A percentile compares a stretch with the other conserved stretches of the same genome.
Conservation (phyloP, 106 monocot species). For the Xerophyta viscosa region DNA sequence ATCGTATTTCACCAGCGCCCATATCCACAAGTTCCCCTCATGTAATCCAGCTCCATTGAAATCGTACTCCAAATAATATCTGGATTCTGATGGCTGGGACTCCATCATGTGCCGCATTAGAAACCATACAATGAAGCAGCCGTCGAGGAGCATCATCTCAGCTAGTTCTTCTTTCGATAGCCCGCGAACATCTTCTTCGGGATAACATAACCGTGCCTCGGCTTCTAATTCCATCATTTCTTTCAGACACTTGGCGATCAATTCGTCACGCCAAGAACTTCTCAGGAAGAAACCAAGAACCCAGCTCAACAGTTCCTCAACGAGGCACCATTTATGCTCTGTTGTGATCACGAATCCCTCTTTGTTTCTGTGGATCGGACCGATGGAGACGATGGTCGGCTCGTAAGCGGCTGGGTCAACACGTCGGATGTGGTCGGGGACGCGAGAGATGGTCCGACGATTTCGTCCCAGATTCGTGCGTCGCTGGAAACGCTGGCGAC, state of each 20-base stretch:
- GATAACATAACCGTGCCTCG: not conserved
- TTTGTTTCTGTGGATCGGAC: conserved; percentile 6
- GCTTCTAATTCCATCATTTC: not conserved
- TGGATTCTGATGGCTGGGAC: too few species aligned
- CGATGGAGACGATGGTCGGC: conserved; percentile 15
- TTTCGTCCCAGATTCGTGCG: not conserved
- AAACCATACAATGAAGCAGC: conserved; percentile 20
- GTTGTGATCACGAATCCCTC: not conserved
- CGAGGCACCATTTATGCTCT: conserved; percentile 6
- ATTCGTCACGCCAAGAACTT: not conserved
- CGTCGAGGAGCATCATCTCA: conserved; percentile 25
- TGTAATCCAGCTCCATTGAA: not conserved
- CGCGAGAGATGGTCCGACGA: conserved; percentile 5
- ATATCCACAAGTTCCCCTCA: not conserved
- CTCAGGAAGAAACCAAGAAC: not conserved
- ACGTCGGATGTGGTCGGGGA: not conserved
- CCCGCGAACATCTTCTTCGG: conserved; percentile 5
- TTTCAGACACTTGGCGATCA: not conserved
- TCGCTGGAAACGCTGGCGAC: not conserved
- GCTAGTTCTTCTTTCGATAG: not conserved
- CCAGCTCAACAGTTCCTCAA: not conserved
- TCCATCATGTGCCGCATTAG: not conserved
- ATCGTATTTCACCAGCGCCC: not conserved
- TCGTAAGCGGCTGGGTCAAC: not conserved
- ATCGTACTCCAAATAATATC: too few species aligned